phyloP scores from a whole-genome alignment of 2,329 filamentous ascomycete genomes.

The Aspergillus hortae region DNA sequence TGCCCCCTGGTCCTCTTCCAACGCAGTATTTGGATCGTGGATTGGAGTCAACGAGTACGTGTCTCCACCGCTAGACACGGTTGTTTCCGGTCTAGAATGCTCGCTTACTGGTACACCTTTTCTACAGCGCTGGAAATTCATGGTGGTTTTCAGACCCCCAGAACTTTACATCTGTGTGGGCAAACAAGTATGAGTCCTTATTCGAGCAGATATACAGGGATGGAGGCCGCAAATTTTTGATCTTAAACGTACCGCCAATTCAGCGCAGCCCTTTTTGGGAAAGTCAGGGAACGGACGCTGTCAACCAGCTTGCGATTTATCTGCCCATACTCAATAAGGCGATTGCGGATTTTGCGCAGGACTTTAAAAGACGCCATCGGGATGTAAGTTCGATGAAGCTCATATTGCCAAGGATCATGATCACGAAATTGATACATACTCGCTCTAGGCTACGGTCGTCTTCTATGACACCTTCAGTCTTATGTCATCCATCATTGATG shows the following conservation, averaged over 20 bases:
- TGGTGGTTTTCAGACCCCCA: background rate
- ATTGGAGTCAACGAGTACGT: constrained; percentile 1
- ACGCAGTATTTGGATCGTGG: background rate
- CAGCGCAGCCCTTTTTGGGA: background rate
- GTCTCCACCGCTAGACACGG: background rate
- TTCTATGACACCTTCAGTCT: background rate
- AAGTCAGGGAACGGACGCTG: background rate
- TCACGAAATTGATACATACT: background rate
- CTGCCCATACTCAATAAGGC: background rate
- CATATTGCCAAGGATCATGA: background rate
- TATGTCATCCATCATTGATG: background rate
- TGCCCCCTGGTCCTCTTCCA: background rate
- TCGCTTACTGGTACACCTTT: background rate
- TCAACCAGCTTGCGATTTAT: background rate
- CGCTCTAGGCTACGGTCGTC: background rate
- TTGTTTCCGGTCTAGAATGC: background rate
- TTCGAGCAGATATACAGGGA: background rate
- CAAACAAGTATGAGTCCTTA: background rate
- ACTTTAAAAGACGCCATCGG: background rate
- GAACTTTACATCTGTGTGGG: background rate
- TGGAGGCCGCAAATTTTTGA: background rate
- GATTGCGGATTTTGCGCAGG: background rate
- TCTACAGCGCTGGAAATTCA: background rate
- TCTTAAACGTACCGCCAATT: background rate
- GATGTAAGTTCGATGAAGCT: background rate